phyloP scores from a whole-genome alignment of 768 basidiomycete genomes.

The Amanita pallidorosea region DNA sequence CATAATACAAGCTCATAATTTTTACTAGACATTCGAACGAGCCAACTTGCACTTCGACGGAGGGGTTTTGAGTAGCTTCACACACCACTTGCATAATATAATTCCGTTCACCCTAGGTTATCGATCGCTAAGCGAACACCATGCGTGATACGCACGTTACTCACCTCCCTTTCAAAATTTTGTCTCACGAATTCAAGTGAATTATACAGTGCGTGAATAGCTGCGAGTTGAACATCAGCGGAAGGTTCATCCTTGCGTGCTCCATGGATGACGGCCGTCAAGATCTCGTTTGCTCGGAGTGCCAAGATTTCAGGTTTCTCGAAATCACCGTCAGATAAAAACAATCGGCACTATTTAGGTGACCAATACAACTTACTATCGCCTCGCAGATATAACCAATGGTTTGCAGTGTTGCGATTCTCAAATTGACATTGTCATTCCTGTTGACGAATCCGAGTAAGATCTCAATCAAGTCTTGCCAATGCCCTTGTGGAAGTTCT shows the following conservation, averaged over 20 bases:
- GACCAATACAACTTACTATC: slow-evolving; percentile 55
- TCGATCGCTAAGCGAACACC: neutral
- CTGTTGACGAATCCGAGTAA: slow-evolving; percentile 83
- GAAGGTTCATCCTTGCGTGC: slow-evolving; percentile 94
- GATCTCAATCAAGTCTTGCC: slow-evolving; percentile 84
- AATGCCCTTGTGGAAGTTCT: slow-evolving; percentile 80
- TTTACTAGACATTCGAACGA: slow-evolving; percentile 93
- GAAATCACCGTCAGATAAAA: slow-evolving; percentile 10
- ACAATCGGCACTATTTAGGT: slow-evolving; percentile 2
- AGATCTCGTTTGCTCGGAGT: slow-evolving; percentile 88
- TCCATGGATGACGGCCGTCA: slow-evolving; percentile 97
- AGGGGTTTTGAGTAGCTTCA: slow-evolving; percentile 85
- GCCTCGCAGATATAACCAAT: slow-evolving; percentile 97
- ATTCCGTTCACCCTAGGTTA: slow-evolving; percentile 83
- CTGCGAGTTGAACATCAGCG: slow-evolving; percentile 83
- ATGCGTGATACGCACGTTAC: slow-evolving; percentile 14
- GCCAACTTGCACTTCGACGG: slow-evolving; percentile 82
- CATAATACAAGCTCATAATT: slow-evolving; percentile 98
- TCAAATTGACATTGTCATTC: slow-evolving; percentile 57
- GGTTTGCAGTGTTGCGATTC: slow-evolving; percentile 83
- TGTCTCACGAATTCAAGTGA: slow-evolving; percentile 96
- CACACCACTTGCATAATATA: slow-evolving; percentile 99
- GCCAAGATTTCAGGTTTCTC: slow-evolving; percentile 92
- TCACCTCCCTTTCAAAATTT: slow-evolving; percentile 94
- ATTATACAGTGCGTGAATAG: slow-evolving; percentile 87